Conservation (phyloP, 305 asterid genomes). For the Fraxinus platypoda region DNA sequence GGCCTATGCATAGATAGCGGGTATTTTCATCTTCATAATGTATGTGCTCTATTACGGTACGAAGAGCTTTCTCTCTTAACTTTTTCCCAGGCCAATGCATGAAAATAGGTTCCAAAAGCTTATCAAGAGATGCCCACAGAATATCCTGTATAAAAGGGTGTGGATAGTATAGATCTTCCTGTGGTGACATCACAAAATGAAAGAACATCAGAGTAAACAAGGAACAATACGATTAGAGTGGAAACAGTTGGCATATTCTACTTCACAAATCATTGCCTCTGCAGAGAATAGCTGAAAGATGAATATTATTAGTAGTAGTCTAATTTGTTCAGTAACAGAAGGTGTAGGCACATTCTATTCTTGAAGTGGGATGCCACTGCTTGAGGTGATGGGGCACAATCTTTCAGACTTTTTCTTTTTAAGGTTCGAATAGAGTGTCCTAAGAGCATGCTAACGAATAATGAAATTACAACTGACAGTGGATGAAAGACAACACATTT, state of each 20-base stretch:
- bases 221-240: background rate
- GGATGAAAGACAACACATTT: background rate
- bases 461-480: background rate
- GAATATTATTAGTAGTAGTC: background rate
- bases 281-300: background rate
- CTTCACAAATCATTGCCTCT: background rate
- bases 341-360: background rate
- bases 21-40: conserved; percentile 99
- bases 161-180: conserved; percentile 99
- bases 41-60: conserved; percentile 79
- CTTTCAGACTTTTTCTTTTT: background rate
- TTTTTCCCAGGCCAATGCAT: conserved; percentile 96
- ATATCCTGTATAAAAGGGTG: conserved; percentile 90
- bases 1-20: conserved; percentile 92
- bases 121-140: conserved; percentile 91
- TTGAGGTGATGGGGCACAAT: background rate
- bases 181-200: conserved; percentile 33
- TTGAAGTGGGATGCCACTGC: background rate
- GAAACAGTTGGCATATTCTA: background rate
- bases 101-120: conserved; percentile 78
- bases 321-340: background rate
- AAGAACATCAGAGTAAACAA: background rate
- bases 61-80: conserved; percentile 77
- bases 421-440: background rate
- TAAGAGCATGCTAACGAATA: background rate